Evolutionary conservation across 2,329 filamentous ascomycete genomes (phyloP).

Genomic region (Orbilia blumenaviensis): DNA sequence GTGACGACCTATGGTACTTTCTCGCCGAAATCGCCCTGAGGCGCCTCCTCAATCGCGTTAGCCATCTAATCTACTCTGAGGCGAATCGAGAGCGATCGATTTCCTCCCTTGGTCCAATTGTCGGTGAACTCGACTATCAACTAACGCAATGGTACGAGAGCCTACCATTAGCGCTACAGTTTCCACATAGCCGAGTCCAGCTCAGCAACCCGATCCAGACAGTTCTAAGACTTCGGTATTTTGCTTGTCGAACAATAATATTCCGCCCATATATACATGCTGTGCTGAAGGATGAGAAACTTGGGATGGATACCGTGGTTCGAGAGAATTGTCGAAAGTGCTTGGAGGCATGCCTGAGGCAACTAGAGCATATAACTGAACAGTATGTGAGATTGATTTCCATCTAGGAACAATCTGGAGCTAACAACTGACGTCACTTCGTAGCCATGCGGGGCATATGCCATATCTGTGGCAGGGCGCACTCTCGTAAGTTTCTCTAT

Average conservation of each 20-base stretch:
- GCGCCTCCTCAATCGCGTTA: constrained; percentile 78
- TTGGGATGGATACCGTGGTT: constrained; percentile 75
- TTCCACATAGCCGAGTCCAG: constrained; percentile 74
- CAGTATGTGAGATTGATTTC: constrained; percentile 68
- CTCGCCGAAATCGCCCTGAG: constrained; percentile 82
- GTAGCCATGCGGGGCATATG: constrained; percentile 80
- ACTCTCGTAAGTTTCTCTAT: constrained; percentile 65
- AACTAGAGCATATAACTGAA: constrained; percentile 79
- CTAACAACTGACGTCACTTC: constrained; percentile 26
- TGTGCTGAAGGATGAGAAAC: constrained; percentile 79
- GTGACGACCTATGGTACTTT: constrained; percentile 86
- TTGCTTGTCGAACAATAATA: constrained; percentile 85
- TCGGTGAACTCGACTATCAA: constrained; percentile 82
- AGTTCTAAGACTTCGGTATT: constrained; percentile 80
- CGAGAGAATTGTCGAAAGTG: constrained; percentile 82
- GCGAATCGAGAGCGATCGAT: constrained; percentile 65
- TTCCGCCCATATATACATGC: constrained; percentile 84
- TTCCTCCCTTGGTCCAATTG: constrained; percentile 77
- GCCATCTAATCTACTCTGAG: constrained; percentile 80
- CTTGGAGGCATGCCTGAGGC: constrained; percentile 79
- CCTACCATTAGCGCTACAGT: constrained; percentile 77
- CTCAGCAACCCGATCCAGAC: constrained; percentile 79
- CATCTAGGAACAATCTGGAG: background rate
- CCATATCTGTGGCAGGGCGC: constrained; percentile 88
- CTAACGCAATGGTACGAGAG: constrained; percentile 85